A percentile compares a stretch with the other conserved stretches of the same genome.
Conservation (phyloP, 805 yeast species). For the Nakazawaea ernobii region DNA sequence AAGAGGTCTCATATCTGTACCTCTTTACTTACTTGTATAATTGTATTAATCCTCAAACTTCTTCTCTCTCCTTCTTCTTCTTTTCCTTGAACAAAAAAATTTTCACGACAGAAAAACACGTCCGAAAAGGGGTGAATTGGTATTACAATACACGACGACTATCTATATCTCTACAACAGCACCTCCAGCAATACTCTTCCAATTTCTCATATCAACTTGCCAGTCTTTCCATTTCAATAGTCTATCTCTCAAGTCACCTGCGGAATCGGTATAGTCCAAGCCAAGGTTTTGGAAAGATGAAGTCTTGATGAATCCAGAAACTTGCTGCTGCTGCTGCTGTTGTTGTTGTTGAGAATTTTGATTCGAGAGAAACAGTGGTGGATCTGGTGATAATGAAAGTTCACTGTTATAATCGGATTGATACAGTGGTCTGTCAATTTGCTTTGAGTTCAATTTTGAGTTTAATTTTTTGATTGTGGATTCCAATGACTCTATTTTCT, state of each 20-base stretch:
- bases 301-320: slow-evolving; percentile 3
- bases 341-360: not conserved
- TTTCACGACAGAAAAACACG: not conserved
- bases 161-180: slow-evolving; percentile 46
- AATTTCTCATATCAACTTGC: slow-evolving; percentile 80
- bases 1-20: slow-evolving; percentile 72
- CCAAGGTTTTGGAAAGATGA: slow-evolving; percentile 10
- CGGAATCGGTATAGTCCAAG: slow-evolving; percentile 23
- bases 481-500: slow-evolving; percentile 8
- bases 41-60: no score
- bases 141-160: slow-evolving; percentile 8
- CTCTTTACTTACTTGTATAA: no score
- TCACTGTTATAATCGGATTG: slow-evolving; percentile 12
- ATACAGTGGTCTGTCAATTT: slow-evolving; percentile 9
- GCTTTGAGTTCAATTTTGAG: not conserved
- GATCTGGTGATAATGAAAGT: slow-evolving; percentile 8
- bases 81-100: not conserved
- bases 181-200: slow-evolving; percentile 72
- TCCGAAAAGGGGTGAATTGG: no score
- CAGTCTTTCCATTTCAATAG: slow-evolving; percentile 74
- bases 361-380: not conserved
- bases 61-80: not conserved
- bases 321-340: not conserved
- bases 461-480: slow-evolving; percentile 2
- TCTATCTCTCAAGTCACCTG: slow-evolving; percentile 50